Evolutionary conservation across 345 rosid genomes (phyloP), one percentile per base, ranked within the genome.

Genomic region (Mangifera indica): DNA sequence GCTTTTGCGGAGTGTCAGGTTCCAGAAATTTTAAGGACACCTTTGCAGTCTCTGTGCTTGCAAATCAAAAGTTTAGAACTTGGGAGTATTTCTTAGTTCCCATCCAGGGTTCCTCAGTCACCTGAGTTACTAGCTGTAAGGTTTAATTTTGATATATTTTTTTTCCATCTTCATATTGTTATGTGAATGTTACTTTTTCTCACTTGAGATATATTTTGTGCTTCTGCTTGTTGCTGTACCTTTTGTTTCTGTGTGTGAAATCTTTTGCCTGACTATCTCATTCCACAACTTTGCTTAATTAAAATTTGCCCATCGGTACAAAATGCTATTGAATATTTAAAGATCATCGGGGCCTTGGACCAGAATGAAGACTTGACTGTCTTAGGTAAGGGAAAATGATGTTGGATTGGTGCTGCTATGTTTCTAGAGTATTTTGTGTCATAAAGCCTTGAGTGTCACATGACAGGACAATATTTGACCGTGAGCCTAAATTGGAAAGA

Each of bases 401-500:
- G 55, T 29, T 60, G 37, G 57, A 7, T 3, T 60, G 44, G 42
- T 44, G 37, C 54, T 48, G 22, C 40, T 40, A 4, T 69, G 62
- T 40, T 56, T 69, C 65, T 45, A n/a, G 21, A 60, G 56, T 37
- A 59, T 15, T 72, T 62, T n/a, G 60, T 71, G 25, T 72, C 59
- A 63, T 55, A 64, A 49, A 77, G 65, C 66, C 25, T 13, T 52
- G 17, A 48, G 8, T 58, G 54, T 79, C 60, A 25, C 44, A 77
- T 82, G 75, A 74, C 88, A 93, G 98, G 98, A 66, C 81, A 79
- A 69, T 91, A 88, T 83, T 83, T 91, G 86, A 81, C 88, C 52
- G 82, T 79, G 88, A 93, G 86, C 98, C 98, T 69, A 93, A 93
- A 81, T 91, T 72, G 97, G 98, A 77, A 93, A 93, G 84, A 93